phyloP scores from a whole-genome alignment of 1,284 basidiomycete genomes.

The Moesziomyces antarcticus region DNA sequence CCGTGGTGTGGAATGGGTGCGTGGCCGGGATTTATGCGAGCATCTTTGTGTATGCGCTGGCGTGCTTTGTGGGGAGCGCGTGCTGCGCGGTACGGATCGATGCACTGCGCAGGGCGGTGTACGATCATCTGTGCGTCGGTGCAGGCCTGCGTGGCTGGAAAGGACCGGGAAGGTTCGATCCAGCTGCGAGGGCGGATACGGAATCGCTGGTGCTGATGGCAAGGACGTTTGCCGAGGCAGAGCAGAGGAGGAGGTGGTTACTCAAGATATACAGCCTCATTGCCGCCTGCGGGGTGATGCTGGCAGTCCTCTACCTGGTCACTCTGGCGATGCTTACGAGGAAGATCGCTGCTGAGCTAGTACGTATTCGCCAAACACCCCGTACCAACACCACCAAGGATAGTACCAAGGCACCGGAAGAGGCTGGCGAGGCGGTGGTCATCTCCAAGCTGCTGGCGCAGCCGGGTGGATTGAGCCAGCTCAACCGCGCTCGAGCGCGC shows the following conservation, averaged over 20 bases:
- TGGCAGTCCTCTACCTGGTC: conserved; percentile 2
- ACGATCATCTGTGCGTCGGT: background rate
- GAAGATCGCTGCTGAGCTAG: conserved; percentile 20
- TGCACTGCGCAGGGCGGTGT: background rate
- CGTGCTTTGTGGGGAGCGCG: background rate
- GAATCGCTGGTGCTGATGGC: conserved; percentile 4
- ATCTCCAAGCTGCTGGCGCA: background rate
- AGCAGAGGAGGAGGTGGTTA: conserved; percentile 10
- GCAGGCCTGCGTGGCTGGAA: background rate
- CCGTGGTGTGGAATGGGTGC: conserved; percentile 25
- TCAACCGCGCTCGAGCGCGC: background rate
- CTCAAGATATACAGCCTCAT: conserved; percentile 4
- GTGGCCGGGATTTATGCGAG: conserved; percentile 1
- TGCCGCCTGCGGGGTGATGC: conserved; percentile 5
- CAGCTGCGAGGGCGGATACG: too few species aligned
- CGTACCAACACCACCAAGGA: too few species aligned
- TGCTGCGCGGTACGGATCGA: conserved; percentile 1
- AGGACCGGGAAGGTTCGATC: background rate
- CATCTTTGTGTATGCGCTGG: background rate
- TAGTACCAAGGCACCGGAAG: too few species aligned
- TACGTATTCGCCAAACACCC: conserved; percentile 6
- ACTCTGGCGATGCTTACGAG: conserved; percentile 13
- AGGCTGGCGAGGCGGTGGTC: background rate
- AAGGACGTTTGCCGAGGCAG: conserved; percentile 2
- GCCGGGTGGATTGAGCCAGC: background rate